phyloP scores from a whole-genome alignment of 192 early-diverging fungal genomes.

The Backusella parvicylindrica region DNA sequence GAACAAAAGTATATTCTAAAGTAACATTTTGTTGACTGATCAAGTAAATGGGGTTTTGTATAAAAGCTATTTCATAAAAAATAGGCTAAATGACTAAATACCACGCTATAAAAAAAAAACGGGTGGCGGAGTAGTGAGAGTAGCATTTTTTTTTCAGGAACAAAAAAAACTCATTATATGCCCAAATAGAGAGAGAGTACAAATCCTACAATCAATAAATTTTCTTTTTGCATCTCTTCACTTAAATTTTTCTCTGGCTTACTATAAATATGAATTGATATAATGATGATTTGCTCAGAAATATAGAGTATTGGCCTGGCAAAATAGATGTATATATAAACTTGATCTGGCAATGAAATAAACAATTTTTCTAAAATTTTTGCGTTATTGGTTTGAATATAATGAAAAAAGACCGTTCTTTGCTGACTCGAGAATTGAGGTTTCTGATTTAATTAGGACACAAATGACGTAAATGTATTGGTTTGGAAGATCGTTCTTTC shows the following conservation, averaged over 20 bases:
- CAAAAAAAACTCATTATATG: background rate
- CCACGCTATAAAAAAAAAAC: background rate
- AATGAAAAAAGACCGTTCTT: background rate
- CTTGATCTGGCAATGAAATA: background rate
- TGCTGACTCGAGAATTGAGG: background rate
- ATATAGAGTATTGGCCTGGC: too few species aligned
- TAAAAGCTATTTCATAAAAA: background rate
- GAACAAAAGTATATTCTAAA: too few species aligned
- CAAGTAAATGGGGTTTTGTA: too few species aligned
- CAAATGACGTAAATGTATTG: background rate
- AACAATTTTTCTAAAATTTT: background rate
- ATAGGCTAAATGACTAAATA: background rate
- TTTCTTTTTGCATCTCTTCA: background rate
- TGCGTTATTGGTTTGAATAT: background rate
- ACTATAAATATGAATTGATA: too few species aligned
- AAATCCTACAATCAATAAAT: background rate
- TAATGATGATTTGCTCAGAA: too few species aligned
- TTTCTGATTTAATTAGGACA: background rate
- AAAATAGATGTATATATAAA: too few species aligned
- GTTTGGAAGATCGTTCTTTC: background rate
- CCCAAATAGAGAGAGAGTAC: background rate
- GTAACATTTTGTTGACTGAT: too few species aligned
- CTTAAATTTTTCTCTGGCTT: background rate
- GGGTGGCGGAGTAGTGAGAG: background rate
- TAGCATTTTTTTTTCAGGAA: background rate